Percentiles rank a stretch among this genome's conserved stretches.
Conservation (phyloP, 1,284 basidiomycete genomes). For the Cerrena zonata region DNA sequence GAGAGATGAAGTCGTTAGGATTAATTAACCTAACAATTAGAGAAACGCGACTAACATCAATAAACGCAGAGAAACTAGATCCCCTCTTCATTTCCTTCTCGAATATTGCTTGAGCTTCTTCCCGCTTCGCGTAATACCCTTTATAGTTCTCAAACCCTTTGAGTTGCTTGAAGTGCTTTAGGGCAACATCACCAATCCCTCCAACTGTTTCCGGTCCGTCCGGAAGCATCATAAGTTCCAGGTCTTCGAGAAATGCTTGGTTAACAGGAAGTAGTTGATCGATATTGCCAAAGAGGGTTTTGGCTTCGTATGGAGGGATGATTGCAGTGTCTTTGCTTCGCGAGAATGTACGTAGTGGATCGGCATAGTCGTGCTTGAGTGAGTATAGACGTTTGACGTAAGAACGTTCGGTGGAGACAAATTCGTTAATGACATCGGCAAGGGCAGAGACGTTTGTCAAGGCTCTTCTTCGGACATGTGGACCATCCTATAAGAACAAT, state of each 20-base stretch:
- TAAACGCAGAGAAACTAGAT: slow-evolving; percentile 73
- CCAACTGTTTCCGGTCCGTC: slow-evolving; percentile 54
- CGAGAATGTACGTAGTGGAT: slow-evolving; percentile 83
- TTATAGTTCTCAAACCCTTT: slow-evolving; percentile 86
- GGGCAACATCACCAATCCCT: slow-evolving; percentile 78
- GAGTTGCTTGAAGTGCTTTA: slow-evolving; percentile 78
- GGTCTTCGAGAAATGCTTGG: slow-evolving; percentile 77
- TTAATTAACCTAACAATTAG: not conserved
- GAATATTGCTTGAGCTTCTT: slow-evolving; percentile 88
- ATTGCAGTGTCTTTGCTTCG: slow-evolving; percentile 80
- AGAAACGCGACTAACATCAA: slow-evolving; percentile 59
- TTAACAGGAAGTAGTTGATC: slow-evolving; percentile 86
- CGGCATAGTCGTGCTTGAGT: slow-evolving; percentile 80
- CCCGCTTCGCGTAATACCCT: slow-evolving; percentile 86
- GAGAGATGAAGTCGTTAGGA: too few relatives aligned
- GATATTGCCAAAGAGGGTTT: slow-evolving; percentile 88
- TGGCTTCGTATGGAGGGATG: slow-evolving; percentile 85
- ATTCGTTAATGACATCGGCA: slow-evolving; percentile 66
- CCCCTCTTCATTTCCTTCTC: slow-evolving; percentile 76
- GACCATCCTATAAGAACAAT: slow-evolving; percentile 11
- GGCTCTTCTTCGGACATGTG: slow-evolving; percentile 13
- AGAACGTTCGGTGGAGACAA: slow-evolving; percentile 71
- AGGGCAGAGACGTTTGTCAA: slow-evolving; percentile 44
- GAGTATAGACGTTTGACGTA: slow-evolving; percentile 71
- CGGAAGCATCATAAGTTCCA: slow-evolving; percentile 69